Conservation (phyloP, 202 grass and related monocot genomes). For the Musa balbisiana region DNA sequence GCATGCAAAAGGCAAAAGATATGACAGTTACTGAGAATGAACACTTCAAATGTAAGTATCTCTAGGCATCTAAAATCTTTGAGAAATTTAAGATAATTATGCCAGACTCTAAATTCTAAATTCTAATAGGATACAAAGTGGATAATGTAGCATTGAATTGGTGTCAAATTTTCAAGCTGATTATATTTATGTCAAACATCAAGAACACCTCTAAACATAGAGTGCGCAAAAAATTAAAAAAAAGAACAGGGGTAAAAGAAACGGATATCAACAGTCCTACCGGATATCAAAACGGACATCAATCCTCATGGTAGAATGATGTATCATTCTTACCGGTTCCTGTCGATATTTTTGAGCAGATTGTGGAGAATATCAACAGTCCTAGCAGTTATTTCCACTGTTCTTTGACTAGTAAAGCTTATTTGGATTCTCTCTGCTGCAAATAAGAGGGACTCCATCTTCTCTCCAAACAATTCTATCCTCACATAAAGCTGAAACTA, state of each 20-base stretch:
- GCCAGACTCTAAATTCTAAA: too few species aligned
- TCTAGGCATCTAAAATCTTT: too few species aligned
- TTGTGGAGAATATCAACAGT: background rate
- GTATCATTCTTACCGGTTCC: background rate
- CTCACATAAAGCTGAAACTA: conserved; percentile 54
- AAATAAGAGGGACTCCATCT: conserved; percentile 60
- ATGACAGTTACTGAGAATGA: too few species aligned
- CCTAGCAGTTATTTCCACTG: background rate
- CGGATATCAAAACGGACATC: too few species aligned
- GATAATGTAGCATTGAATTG: background rate
- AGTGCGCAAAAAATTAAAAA: background rate
- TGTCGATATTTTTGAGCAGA: background rate
- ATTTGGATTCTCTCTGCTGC: conserved; percentile 31
- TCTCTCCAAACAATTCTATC: conserved; percentile 51
- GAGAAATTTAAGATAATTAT: too few species aligned
- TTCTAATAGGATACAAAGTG: too few species aligned
- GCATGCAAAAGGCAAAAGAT: too few species aligned
- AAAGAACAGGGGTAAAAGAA: background rate
- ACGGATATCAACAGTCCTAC: too few species aligned
- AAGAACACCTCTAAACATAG: background rate
- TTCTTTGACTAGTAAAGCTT: background rate
- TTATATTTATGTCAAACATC: background rate
- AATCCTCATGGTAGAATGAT: background rate
- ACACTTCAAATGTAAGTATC: too few species aligned
- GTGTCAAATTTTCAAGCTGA: background rate